Conservation (phyloP, 179 eudicot species). For the Silene vulgaris region DNA sequence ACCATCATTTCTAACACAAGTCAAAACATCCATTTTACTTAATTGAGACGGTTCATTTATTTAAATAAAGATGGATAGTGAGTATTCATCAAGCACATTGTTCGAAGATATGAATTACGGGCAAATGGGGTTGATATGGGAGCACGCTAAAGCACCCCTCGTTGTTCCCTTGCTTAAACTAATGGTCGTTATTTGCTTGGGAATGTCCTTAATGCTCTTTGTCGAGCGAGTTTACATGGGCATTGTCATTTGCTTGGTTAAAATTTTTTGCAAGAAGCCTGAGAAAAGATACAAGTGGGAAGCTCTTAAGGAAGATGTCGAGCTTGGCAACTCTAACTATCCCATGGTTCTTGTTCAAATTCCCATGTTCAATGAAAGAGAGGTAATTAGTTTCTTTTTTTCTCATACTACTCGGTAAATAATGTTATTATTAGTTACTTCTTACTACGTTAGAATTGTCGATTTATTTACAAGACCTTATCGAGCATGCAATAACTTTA, state of each 20-base stretch:
- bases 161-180: conserved; percentile 48
- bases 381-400: conserved; percentile 31
- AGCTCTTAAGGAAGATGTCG: conserved; percentile 67
- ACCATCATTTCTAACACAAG: no score
- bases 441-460: no score
- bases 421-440: no score
- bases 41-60: not conserved
- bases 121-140: conserved; percentile 47
- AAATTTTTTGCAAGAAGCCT: conserved; percentile 47
- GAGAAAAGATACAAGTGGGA: conserved; percentile 67
- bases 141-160: conserved; percentile 46
- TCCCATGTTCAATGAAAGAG: conserved; percentile 85
- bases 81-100: not conserved
- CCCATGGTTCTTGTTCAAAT: conserved; percentile 85
- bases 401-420: not conserved
- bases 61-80: not conserved
- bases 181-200: conserved; percentile 47
- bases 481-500: no score
- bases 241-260: conserved; percentile 43
- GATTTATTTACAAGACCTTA: no score
- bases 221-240: conserved; percentile 72
- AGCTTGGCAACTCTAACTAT: conserved; percentile 53
- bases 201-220: conserved; percentile 66
- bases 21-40: not conserved
- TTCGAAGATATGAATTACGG: conserved; percentile 15